A percentile compares a stretch with the other conserved stretches of the same genome.
phyloP scores from a whole-genome alignment of 768 basidiomycete species.

The Podaxis rugospora region DNA sequence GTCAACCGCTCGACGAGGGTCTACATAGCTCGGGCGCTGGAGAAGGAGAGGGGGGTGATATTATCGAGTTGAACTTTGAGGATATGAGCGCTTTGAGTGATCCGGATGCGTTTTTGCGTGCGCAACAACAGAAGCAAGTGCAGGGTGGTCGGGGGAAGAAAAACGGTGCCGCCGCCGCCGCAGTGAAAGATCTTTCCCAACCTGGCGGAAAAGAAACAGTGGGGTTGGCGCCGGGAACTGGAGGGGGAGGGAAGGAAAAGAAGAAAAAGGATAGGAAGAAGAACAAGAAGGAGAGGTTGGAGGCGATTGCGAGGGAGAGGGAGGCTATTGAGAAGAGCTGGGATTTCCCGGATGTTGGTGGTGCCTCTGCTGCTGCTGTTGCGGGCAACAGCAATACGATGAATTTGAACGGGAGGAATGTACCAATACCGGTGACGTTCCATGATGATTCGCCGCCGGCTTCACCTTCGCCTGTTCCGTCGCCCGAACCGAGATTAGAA shows the following conservation, averaged over 20 bases:
- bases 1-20: slow-evolving; percentile 35
- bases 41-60: slow-evolving; percentile 35
- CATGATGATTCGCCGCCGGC: slow-evolving; percentile 15
- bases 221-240: neutral
- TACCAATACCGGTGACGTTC: slow-evolving; percentile 5
- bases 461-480: slow-evolving; percentile 20
- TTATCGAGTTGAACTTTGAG: slow-evolving; percentile 72
- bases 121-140: slow-evolving; percentile 15
- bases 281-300: slow-evolving; percentile 30
- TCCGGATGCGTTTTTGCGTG: slow-evolving; percentile 48
- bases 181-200: neutral
- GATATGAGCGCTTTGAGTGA: slow-evolving; percentile 74
- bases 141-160: slow-evolving; percentile 25
- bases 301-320: slow-evolving; percentile 35
- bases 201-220: neutral
- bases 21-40: neutral
- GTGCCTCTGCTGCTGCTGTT: slow-evolving; percentile 12
- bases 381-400: neutral
- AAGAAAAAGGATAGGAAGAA: slow-evolving; percentile 14
- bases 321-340: slow-evolving; percentile 58
- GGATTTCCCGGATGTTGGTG: slow-evolving; percentile 43
- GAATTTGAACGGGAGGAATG: slow-evolving; percentile 6
- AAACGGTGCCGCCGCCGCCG: neutral
- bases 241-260: slow-evolving; percentile 21
- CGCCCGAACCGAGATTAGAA: slow-evolving; percentile 8